Base-by-base conservation (phyloP, 768 basidiomycete genomes). In the Lactifluus subvellereus region DNA sequence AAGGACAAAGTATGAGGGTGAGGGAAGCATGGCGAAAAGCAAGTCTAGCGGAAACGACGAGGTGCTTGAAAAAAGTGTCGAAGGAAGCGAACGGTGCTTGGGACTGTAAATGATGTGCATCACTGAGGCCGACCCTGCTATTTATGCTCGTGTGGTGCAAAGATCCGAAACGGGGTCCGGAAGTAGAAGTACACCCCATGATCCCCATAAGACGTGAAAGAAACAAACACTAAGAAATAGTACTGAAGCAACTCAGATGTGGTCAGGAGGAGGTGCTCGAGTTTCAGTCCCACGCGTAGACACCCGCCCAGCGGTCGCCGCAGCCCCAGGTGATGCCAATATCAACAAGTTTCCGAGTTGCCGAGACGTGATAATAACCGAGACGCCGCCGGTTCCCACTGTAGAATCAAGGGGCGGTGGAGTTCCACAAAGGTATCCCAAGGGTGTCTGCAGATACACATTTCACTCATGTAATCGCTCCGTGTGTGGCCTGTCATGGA, bases 1-100 rank as follows among this genome's bases (percentile, higher is more conserved):
- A 66, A 88, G 80, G 59, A 76, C 64, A 70, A 84, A 81, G 48
- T 59, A 52, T 16, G 61, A 67, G 53, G 57, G 60, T 16, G 64
- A 38, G 16, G 49, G 32, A 16, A 45, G 18, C 67, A 68, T 68
- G 14, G 40, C 35, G 22, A 59, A 49, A 37, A 30, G 45, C 48
- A 59, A 18, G 13, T 51, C 35, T 33, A 45, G 18, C 11, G 51
- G 6, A 10, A 52, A 22, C 35, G 45, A 60, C 27, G 50, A 35
- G 37, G 38, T 42, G 33, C 38, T 16, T 52, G 40, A 8, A 22
- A 45, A 40, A 27, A n/a, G 9, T 16, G 30, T 35, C 18, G 56
- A 38, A 50, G 30, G 48, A n/a, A 9, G 57, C 35, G 14, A 27
- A 18, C 14, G 35, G 13, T 33, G 51, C 37, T 32, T 27, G 57